Base-by-base conservation (phyloP, 1,139 yeast species). In the Saccharomycopsis phalli region DNA sequence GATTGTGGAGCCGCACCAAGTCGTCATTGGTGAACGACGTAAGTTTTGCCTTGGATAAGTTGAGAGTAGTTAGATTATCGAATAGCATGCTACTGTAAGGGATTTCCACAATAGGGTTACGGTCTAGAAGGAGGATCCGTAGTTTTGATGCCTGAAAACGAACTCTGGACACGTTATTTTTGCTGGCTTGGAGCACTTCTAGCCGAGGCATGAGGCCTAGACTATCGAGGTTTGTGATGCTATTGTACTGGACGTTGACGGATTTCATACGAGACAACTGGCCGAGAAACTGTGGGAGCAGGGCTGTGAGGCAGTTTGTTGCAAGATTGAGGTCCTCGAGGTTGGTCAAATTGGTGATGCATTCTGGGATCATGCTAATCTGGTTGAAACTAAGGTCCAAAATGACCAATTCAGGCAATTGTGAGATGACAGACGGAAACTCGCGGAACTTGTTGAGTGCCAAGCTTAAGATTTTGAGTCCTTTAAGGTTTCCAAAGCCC, bases 311-410 rank as follows among this genome's bases (percentile, higher is more conserved):
- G 46, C 69, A 70, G 53, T 91, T 86, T 41, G 88, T 83, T 31
- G 91, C 79, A 40, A 88, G 63, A 50, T 81, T 80, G 51, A 88
- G 66, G 49, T 78, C 78, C 41, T 77, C 77, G 39, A 91, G 65
- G 22, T 74, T 71, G 1, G 57, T 60, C 45, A 88, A 63, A 23
- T 69, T 66, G 13, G 78, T 72, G 30, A 86, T 71, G 4, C 77
- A 68, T n/a, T 62, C 65, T 0, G 95, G 93, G 3, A 88, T 53
- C 2, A 49, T 49, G 3, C 69, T 61, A 37, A 91, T 70, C 46
- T 76, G 76, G 57, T 91, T 91, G 59, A 86, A 88, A 0, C 95
- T 84, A 38, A 91, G 57, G 54, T 88, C 95, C 47, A 91, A 65
- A 44, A 80, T 82, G 35, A 66, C 62, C 46, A 91, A 66, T 40